phyloP scores from a whole-genome alignment of 2,329 filamentous ascomycete genomes.

The Juglanconis oblonga region DNA sequence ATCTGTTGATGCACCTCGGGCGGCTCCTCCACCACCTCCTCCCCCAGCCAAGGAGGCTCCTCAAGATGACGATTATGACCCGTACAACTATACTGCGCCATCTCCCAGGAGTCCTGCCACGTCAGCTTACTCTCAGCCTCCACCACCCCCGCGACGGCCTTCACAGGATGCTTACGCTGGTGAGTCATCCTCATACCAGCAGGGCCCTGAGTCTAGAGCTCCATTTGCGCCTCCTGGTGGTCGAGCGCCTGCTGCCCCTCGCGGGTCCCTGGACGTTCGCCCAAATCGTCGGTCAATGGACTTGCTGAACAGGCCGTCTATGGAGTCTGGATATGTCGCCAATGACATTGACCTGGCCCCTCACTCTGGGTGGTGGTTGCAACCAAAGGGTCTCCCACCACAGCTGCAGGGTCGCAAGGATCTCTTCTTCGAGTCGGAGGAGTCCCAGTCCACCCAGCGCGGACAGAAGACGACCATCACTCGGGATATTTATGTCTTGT shows the following conservation, averaged over 20 bases:
- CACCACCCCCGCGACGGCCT: conserved; percentile 24
- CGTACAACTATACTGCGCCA: conserved; percentile 52
- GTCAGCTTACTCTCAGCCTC: conserved; percentile 30
- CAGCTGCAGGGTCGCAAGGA: conserved; percentile 80
- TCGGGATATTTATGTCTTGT: conserved; percentile 83
- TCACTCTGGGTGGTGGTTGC: conserved; percentile 81
- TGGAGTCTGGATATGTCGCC: conserved; percentile 82
- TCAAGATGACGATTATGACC: conserved; percentile 67
- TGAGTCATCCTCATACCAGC: conserved; percentile 35
- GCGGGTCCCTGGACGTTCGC: conserved; percentile 27
- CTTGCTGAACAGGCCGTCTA: conserved; percentile 62
- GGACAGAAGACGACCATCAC: conserved; percentile 70
- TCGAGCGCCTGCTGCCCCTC: conserved; percentile 44
- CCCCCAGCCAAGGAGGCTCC: conserved; percentile 40
- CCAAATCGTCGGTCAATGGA: conserved; percentile 67
- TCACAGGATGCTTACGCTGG: conserved; percentile 46
- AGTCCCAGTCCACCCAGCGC: conserved; percentile 66
- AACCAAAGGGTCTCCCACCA: conserved; percentile 75
- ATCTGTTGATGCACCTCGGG: conserved; percentile 70
- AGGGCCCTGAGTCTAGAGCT: conserved; percentile 45
- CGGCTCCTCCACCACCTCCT: conserved; percentile 61
- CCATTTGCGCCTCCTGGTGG: conserved; percentile 36
- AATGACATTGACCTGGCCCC: conserved; percentile 78
- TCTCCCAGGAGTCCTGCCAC: conserved; percentile 24
- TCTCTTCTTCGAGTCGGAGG: conserved; percentile 77